Evolutionary conservation across 768 basidiomycete species (phyloP).

Genomic region (Rossbeevera mucosa): DNA sequence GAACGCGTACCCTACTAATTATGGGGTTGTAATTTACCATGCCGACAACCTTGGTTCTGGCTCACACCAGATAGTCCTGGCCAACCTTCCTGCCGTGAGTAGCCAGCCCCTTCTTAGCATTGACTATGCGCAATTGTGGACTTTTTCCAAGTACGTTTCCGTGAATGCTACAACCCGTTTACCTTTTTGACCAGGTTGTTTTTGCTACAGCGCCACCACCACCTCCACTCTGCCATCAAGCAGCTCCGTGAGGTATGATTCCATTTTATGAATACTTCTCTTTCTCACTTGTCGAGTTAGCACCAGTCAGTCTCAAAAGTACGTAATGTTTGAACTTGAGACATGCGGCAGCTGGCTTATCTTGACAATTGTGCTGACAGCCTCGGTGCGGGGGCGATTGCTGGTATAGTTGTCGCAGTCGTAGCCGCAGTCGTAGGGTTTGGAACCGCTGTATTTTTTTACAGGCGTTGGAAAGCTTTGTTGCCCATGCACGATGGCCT

Average conservation of each 20-base stretch:
- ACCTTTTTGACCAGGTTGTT: neutral
- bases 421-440: constrained; percentile 11
- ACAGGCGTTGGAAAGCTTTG: constrained; percentile 26
- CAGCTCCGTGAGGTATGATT: constrained; percentile 2
- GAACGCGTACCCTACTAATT: constrained; percentile 15
- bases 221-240: neutral
- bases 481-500: constrained; percentile 12
- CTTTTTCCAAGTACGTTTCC: constrained; percentile 15
- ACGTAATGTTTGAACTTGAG: neutral
- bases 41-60: constrained; percentile 38
- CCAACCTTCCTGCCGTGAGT: constrained; percentile 24
- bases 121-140: constrained; percentile 31
- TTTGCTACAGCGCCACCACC: neutral
- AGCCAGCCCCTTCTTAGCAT: constrained; percentile 25
- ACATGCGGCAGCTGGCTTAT: neutral
- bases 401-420: constrained; percentile 17
- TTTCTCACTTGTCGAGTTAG: neutral
- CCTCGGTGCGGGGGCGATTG: constrained; percentile 21
- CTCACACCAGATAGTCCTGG: constrained; percentile 32
- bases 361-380: neutral
- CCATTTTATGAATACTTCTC: neutral
- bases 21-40: constrained; percentile 32
- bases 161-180: neutral
- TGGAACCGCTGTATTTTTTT: constrained; percentile 22
- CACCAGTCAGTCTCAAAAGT: constrained; percentile 6